Evolutionary conservation across 805 yeast species (phyloP).

Genomic region (Candida insectorum): DNA sequence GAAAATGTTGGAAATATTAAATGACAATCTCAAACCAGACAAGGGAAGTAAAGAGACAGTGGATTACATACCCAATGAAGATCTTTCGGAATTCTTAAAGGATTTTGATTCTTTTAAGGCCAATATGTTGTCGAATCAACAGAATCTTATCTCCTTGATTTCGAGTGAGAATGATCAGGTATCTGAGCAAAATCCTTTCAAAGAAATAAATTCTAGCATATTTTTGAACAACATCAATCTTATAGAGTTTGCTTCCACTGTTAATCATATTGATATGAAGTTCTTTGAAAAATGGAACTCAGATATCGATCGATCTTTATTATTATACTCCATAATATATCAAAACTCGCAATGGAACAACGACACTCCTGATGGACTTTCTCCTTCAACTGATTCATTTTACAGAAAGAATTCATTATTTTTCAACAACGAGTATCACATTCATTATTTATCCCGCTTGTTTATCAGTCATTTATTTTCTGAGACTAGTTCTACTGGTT

Average conservation of each 20-base stretch:
- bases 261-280: conserved; percentile 63
- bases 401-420: conserved; percentile 69
- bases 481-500: conserved; percentile 29
- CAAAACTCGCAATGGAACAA: conserved; percentile 7
- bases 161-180: conserved; percentile 11
- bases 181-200: conserved; percentile 18
- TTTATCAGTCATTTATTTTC: conserved; percentile 66
- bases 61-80: conserved; percentile 5
- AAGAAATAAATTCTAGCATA: conserved; percentile 34
- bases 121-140: conserved; percentile 50
- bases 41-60: neutral
- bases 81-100: conserved; percentile 1
- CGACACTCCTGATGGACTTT: neutral
- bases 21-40: conserved; percentile 8
- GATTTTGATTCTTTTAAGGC: conserved; percentile 52
- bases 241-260: conserved; percentile 55
- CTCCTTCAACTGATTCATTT: conserved; percentile 24
- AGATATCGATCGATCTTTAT: conserved; percentile 68
- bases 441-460: conserved; percentile 76
- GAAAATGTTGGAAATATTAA: conserved; percentile 46
- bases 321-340: conserved; percentile 51
- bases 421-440: conserved; percentile 60
- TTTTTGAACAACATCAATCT: conserved; percentile 54
- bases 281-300: conserved; percentile 77
- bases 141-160: conserved; percentile 26